Conservation (phyloP, 495 filamentous ascomycete genomes). For the Hypoxylon lienhwacheense region DNA sequence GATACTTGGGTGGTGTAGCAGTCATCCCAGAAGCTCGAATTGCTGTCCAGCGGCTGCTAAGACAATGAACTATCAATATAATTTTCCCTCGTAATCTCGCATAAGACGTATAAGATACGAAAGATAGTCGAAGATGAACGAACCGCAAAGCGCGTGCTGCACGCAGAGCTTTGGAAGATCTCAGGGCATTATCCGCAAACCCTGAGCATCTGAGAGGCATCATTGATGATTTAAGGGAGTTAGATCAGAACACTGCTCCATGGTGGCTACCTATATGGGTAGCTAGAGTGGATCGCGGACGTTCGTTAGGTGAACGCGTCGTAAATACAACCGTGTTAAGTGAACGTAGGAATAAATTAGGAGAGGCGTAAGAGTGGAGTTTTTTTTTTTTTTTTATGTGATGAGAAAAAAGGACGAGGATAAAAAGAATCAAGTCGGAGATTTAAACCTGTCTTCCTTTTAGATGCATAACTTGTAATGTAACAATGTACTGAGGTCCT, state of each 20-base stretch:
- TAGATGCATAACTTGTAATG: too few relatives aligned
- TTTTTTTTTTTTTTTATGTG: too few relatives aligned
- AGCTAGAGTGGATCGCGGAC: slow-evolving; percentile 2
- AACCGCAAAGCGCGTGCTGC: slow-evolving; percentile 24
- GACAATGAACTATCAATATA: slow-evolving; percentile 11
- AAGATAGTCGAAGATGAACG: slow-evolving; percentile 16
- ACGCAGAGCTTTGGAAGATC: slow-evolving; percentile 22
- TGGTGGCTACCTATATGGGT: slow-evolving; percentile 11
- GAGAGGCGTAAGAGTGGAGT: too few relatives aligned
- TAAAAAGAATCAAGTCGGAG: too few relatives aligned
- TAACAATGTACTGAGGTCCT: too few relatives aligned
- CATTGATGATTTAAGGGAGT: slow-evolving; percentile 22
- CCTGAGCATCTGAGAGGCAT: slow-evolving; percentile 25
- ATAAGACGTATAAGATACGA: not conserved
- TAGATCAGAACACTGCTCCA: slow-evolving; percentile 31
- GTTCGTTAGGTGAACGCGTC: slow-evolving; percentile 32
- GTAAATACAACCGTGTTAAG: not conserved
- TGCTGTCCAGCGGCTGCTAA: slow-evolving; percentile 14
- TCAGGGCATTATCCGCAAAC: slow-evolving; percentile 32
- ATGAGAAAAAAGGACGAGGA: too few relatives aligned
- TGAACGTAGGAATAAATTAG: not conserved
- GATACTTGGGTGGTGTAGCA: slow-evolving; percentile 29
- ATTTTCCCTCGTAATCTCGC: not conserved
- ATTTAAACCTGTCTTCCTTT: too few relatives aligned
- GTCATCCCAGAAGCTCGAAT: slow-evolving; percentile 36